These are phyloP conservation scores for Gyromitra esculenta DNA, from an alignment of 2,329 filamentous ascomycete species.

Conservation along the genomic window DNA sequence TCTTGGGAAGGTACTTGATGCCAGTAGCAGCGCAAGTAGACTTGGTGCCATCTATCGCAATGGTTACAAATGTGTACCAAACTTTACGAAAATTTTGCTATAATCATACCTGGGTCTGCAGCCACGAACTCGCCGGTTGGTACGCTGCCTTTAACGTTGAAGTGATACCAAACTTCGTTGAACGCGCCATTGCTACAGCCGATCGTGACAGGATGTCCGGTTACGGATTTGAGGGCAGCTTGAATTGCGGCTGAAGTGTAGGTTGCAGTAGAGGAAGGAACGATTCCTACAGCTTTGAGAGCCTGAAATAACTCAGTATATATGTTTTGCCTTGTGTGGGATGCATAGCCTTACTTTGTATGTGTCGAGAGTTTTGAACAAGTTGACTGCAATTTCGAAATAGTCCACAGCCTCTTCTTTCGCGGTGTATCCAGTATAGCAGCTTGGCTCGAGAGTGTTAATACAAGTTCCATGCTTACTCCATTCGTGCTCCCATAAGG, in stretches of 20 bases:
- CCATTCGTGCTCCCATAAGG: slow-evolving; percentile 75
- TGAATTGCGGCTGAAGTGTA: slow-evolving; percentile 71
- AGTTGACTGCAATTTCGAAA: slow-evolving; percentile 71
- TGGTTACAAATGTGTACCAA: slow-evolving; percentile 16
- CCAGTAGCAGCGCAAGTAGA: slow-evolving; percentile 69
- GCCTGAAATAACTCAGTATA: slow-evolving; percentile 7
- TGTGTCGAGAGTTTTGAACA: slow-evolving; percentile 74
- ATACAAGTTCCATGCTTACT: slow-evolving; percentile 75
- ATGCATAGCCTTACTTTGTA: slow-evolving; percentile 64
- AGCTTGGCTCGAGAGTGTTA: slow-evolving; percentile 72
- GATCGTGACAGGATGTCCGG: slow-evolving; percentile 69
- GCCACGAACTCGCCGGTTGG: slow-evolving; percentile 39
- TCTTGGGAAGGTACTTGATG: slow-evolving; percentile 74
- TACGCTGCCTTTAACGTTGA: slow-evolving; percentile 66
- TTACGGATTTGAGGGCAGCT: slow-evolving; percentile 66
- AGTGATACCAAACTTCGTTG: slow-evolving; percentile 67
- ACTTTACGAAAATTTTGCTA: not conserved
- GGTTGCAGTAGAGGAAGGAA: slow-evolving; percentile 65
- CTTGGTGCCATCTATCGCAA: slow-evolving; percentile 65
- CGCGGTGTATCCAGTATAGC: slow-evolving; percentile 70
- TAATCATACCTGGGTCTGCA: slow-evolving; percentile 25
- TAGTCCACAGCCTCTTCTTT: slow-evolving; percentile 75
- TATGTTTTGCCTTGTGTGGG: not conserved
- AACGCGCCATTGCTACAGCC: slow-evolving; percentile 66
- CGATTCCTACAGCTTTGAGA: slow-evolving; percentile 59